Conservation (phyloP, 371 early-diverging fungal species). For the Dichotomocladium elegans region DNA sequence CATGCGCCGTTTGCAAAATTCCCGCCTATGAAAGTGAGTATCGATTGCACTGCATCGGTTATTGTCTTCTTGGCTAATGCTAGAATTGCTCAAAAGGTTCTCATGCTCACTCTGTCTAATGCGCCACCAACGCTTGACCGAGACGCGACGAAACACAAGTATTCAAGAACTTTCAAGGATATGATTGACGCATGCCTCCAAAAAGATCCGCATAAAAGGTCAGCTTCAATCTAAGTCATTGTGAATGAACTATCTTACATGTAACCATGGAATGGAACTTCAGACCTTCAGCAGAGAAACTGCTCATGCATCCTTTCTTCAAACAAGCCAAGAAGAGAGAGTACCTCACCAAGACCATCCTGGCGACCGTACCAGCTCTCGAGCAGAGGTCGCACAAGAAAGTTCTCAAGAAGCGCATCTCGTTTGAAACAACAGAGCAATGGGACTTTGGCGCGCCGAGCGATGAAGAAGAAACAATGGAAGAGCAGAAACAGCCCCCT, state of each 20-base stretch:
- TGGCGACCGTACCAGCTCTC: slow-evolving; percentile 69
- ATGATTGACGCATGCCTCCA: slow-evolving; percentile 82
- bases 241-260: not conserved
- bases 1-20: slow-evolving; percentile 91
- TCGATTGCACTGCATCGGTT: too few species aligned
- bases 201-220: slow-evolving; percentile 81
- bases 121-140: slow-evolving; percentile 86
- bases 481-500: not conserved
- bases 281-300: slow-evolving; percentile 79
- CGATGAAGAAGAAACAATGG: slow-evolving; percentile 5
- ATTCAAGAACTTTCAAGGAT: slow-evolving; percentile 76
- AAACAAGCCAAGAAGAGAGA: slow-evolving; percentile 75
- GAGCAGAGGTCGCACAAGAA: slow-evolving; percentile 55
- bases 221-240: slow-evolving; percentile 1
- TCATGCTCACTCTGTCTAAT: slow-evolving; percentile 86
- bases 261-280: too few species aligned
- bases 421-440: slow-evolving; percentile 25
- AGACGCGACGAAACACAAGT: slow-evolving; percentile 70
- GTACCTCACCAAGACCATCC: slow-evolving; percentile 56
- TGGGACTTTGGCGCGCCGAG: slow-evolving; percentile 43
- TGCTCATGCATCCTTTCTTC: slow-evolving; percentile 78
- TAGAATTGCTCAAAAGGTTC: slow-evolving; percentile 53
- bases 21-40: slow-evolving; percentile 83
- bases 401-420: slow-evolving; percentile 30
- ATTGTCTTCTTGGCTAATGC: too few species aligned